Percentiles rank a stretch among this genome's conserved stretches.
These are phyloP conservation scores for Melampsora larici-populina DNA, from an alignment of 1,284 basidiomycete genomes.

Conservation along the genomic window DNA sequence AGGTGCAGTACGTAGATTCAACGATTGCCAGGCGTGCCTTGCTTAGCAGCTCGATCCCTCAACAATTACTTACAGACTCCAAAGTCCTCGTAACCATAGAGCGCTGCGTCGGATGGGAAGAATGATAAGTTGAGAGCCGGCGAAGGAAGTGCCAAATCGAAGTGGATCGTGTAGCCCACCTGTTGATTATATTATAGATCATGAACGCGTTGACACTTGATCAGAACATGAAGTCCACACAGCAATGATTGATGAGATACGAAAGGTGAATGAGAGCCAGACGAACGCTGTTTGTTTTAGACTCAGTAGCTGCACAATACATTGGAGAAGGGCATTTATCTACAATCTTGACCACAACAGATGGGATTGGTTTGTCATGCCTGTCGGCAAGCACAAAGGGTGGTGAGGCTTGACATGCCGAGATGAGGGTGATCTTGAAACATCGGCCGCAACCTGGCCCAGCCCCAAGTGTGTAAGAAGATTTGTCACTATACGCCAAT, in stretches of 20 bases:
- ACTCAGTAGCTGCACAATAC: conserved; percentile 23
- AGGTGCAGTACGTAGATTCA: too few relatives aligned
- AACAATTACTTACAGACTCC: conserved; percentile 18
- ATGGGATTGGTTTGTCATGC: conserved; percentile 12
- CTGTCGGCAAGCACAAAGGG: conserved; percentile 19
- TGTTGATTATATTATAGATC: background rate
- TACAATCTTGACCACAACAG: conserved; percentile 36
- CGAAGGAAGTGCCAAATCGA: conserved; percentile 35
- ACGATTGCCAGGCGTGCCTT: too few relatives aligned
- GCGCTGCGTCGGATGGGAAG: conserved; percentile 17
- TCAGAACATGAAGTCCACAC: background rate
- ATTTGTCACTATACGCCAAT: conserved; percentile 24
- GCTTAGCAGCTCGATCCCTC: background rate
- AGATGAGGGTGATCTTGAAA: conserved; percentile 17
- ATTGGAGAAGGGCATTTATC: conserved; percentile 36
- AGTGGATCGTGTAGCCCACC: conserved; percentile 20
- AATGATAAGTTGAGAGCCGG: conserved; percentile 31
- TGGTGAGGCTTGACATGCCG: background rate
- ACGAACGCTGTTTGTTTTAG: conserved; percentile 11
- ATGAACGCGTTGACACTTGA: background rate
- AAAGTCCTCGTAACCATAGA: conserved; percentile 36
- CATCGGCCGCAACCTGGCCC: conserved; percentile 33
- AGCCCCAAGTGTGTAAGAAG: background rate
- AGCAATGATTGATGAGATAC: too few relatives aligned
- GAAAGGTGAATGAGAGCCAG: background rate